Evolutionary conservation across 805 yeast species (phyloP).

Genomic region (Cyberlindnera nakhonratchasimensis): DNA sequence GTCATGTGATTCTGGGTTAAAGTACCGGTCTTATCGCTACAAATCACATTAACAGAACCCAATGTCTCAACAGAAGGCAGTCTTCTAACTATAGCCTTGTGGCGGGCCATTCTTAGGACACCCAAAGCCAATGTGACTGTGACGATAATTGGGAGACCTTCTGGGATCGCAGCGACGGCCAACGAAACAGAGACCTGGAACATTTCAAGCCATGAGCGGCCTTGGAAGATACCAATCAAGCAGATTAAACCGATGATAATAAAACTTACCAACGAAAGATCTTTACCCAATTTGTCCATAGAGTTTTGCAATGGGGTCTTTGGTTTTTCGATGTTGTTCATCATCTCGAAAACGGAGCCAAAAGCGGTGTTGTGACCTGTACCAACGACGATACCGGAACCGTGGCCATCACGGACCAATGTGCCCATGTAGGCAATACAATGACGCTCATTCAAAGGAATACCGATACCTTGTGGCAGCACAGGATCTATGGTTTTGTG

Average conservation of each 20-base stretch:
- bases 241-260: constrained; percentile 89
- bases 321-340: constrained; percentile 93
- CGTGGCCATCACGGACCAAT: constrained; percentile 92
- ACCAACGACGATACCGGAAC: constrained; percentile 87
- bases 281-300: constrained; percentile 94
- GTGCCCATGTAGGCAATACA: constrained; percentile 97
- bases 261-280: constrained; percentile 80
- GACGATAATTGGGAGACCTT: constrained; percentile 96
- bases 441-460: constrained; percentile 64
- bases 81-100: constrained; percentile 90
- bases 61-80: constrained; percentile 93
- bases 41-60: constrained; percentile 90
- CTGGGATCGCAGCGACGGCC: constrained; percentile 99
- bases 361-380: constrained; percentile 89
- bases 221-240: constrained; percentile 83
- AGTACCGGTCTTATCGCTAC: constrained; percentile 90
- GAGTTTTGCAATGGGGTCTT: constrained; percentile 94
- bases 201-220: constrained; percentile 96
- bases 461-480: constrained; percentile 29
- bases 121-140: constrained; percentile 97
- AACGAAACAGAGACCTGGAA: constrained; percentile 94
- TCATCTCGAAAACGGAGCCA: constrained; percentile 93
- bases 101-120: constrained; percentile 92
- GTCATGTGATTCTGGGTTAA: constrained; percentile 91
- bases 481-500: constrained; percentile 55